Evolutionary conservation across 73 alveolate species (phyloP).

Genomic region (Stentor roeselii): DNA sequence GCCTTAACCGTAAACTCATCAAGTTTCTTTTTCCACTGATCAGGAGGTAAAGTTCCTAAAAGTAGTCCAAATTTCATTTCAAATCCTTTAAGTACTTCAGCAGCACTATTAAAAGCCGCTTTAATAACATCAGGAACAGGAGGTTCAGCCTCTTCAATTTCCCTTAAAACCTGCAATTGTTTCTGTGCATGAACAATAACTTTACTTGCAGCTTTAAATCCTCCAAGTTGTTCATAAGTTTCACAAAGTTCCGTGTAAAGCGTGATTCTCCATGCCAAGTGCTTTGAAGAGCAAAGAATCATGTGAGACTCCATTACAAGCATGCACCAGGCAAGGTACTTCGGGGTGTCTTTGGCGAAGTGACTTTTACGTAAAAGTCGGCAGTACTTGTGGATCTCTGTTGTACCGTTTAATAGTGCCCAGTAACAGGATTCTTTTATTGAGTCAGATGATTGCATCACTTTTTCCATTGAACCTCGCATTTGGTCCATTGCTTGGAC

Average conservation of each 20-base stretch:
- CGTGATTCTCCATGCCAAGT: conserved; percentile 88
- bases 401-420: conserved; percentile 57
- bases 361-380: conserved; percentile 71
- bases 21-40: conserved; percentile 95
- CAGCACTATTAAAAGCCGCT: conserved; percentile 75
- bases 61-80: conserved; percentile 89
- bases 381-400: conserved; percentile 61
- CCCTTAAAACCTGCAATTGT: conserved; percentile 77
- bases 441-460: conserved; percentile 55
- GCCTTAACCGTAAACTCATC: conserved; percentile 86
- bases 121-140: conserved; percentile 91
- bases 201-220: conserved; percentile 81
- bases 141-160: conserved; percentile 94
- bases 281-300: conserved; percentile 85
- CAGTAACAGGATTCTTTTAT: conserved; percentile 76
- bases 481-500: conserved; percentile 66
- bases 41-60: conserved; percentile 85
- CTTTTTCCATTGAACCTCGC: conserved; percentile 54
- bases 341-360: conserved; percentile 75
- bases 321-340: conserved; percentile 83
- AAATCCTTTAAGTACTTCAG: conserved; percentile 70
- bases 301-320: conserved; percentile 85
- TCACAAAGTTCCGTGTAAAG: conserved; percentile 84
- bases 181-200: conserved; percentile 78
- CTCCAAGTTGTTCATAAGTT: conserved; percentile 80